Base-by-base conservation (phyloP, 257 asterid species). In the Lycium barbarum region DNA sequence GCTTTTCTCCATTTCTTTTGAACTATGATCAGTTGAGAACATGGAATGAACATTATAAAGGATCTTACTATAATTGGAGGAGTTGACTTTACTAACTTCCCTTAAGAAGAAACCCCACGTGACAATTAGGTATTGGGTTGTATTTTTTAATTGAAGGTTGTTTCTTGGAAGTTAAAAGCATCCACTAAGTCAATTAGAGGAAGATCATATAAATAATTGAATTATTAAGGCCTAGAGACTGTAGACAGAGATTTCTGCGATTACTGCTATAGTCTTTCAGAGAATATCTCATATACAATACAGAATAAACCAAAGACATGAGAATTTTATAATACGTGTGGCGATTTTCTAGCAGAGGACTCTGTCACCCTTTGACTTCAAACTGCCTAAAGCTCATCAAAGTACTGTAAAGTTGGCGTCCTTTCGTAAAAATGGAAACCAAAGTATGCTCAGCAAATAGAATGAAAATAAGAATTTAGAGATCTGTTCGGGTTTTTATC, bases 1-100 rank as follows among this genome's bases (percentile, higher is more conserved):
- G 51, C 53, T 33, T 58, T 22, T 79, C 83, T 79, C 65, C 67
- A 33, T n/a, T 79, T 79, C 22, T 15, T 38, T 68, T 36, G 76
- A 68, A 13, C 13, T 36, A 38, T 38, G 53, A 36, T 22, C n/a
- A 14, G 26, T 14, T 68, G 51, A 14, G 10, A 6, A 36, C 51
- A 38, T 14, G 53, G 22, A 2, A 13, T 66, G 43, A 33, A 66
- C 47, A 33, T 66, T 35, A 15, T 66, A 33, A 66, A 66, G 47
- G 73, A 68, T 68, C 78, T 18, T 58, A 14, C 1, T 66, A 15
- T 15, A 38, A 17, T 38, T 38, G 36, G 78, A 67, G 11, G 76
- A 38, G 78, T 68, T 68, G 51, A 68, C 76, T 13, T 68, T 36
- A 38, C 18, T 9, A 49, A 63, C 14, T 20, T 63, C 38, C 17